Percentiles rank a stretch among this genome's conserved stretches.
These are phyloP conservation scores for Pochonia chlamydosporia DNA, from an alignment of 2,329 filamentous ascomycete genomes.

Conservation along the genomic window DNA sequence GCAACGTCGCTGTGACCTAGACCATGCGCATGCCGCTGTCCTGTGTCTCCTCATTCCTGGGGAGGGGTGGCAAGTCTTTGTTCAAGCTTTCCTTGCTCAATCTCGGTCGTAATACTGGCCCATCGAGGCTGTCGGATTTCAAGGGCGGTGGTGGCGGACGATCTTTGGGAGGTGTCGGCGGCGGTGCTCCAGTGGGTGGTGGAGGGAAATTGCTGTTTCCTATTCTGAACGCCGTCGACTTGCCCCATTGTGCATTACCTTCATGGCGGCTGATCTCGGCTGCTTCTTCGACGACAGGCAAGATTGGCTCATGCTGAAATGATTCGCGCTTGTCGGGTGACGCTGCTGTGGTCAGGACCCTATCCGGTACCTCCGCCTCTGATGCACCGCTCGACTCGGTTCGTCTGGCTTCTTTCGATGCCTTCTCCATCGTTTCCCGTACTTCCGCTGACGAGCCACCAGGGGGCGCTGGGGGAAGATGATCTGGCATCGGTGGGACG, in stretches of 20 bases:
- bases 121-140: constrained; percentile 36
- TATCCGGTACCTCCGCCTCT: constrained; percentile 53
- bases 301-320: constrained; percentile 46
- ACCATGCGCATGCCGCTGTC: constrained; percentile 24
- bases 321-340: constrained; percentile 45
- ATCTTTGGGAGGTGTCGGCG: constrained; percentile 28
- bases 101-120: constrained; percentile 34
- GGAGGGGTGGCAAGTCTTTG: constrained; percentile 55
- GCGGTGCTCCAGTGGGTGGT: constrained; percentile 39
- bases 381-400: constrained; percentile 25
- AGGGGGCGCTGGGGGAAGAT: constrained; percentile 37
- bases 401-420: constrained; percentile 30
- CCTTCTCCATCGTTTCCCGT: constrained; percentile 34
- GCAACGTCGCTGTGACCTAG: constrained; percentile 20
- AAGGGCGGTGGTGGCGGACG: constrained; percentile 7
- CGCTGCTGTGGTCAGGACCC: constrained; percentile 41
- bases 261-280: constrained; percentile 62
- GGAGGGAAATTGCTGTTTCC: constrained; percentile 26
- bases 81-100: constrained; percentile 53
- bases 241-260: constrained; percentile 19
- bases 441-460: constrained; percentile 28
- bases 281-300: constrained; percentile 89
- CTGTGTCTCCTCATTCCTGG: constrained; percentile 26
- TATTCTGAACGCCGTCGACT: constrained; percentile 29
- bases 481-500: constrained; percentile 39